Evolutionary conservation across 768 basidiomycete genomes (phyloP).

Genomic region (Boletus reticulatus): DNA sequence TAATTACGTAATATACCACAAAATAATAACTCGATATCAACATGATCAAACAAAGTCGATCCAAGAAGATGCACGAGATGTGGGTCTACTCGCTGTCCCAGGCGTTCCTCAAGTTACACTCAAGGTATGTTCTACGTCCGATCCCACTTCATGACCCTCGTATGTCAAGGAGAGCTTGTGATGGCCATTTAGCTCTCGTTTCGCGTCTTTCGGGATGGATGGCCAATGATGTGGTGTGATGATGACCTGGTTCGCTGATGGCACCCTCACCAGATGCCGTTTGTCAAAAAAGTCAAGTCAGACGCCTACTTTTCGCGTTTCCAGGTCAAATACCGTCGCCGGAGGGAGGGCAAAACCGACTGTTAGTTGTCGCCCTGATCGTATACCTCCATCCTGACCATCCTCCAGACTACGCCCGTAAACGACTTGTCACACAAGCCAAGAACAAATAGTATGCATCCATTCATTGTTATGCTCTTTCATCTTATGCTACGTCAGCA

Average conservation of each 20-base stretch:
- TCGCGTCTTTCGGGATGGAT: slow-evolving; percentile 30
- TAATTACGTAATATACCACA: slow-evolving; percentile 15
- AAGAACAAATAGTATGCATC: slow-evolving; percentile 94
- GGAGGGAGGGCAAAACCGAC: slow-evolving; percentile 98
- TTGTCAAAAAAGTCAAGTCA: slow-evolving; percentile 96
- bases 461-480: not conserved
- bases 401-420: slow-evolving; percentile 87
- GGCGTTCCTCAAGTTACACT: slow-evolving; percentile 30
- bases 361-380: slow-evolving; percentile 49
- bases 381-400: slow-evolving; percentile 5
- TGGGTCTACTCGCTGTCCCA: slow-evolving; percentile 25
- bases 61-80: slow-evolving; percentile 6
- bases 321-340: slow-evolving; percentile 97
- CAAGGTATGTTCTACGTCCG: slow-evolving; percentile 37
- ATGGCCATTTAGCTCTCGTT: not conserved
- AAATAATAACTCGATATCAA: slow-evolving; percentile 26
- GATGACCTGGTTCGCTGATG: slow-evolving; percentile 20
- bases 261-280: slow-evolving; percentile 66
- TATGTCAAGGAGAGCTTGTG: not conserved
- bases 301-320: slow-evolving; percentile 97
- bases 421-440: slow-evolving; percentile 94
- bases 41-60: slow-evolving; percentile 26
- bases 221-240: slow-evolving; percentile 26
- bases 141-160: not conserved
- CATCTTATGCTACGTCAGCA: slow-evolving; percentile 44